Evolutionary conservation across 2,329 filamentous ascomycete species (phyloP).

Genomic region (Trichoderma guizhouense): DNA sequence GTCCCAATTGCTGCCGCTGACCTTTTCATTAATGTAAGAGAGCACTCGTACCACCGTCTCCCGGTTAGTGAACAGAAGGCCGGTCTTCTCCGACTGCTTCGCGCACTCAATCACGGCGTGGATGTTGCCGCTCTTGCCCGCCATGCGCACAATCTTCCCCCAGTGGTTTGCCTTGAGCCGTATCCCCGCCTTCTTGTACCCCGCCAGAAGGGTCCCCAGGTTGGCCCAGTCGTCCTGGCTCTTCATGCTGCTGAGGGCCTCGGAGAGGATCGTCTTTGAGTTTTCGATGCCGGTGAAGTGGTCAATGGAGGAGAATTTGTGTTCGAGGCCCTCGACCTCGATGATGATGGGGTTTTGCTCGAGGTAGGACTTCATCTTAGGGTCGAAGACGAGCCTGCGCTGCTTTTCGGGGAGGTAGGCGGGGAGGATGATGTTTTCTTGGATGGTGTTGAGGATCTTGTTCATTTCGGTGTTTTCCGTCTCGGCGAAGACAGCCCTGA

Average conservation of each 20-base stretch:
- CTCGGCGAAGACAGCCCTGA: constrained; percentile 45
- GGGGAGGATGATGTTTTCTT: constrained; percentile 60
- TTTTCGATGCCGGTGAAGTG: constrained; percentile 41
- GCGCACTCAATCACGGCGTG: constrained; percentile 49
- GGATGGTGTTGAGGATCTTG: constrained; percentile 48
- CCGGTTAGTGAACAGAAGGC: constrained; percentile 40
- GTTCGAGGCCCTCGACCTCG: constrained; percentile 54
- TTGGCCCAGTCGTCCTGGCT: constrained; percentile 51
- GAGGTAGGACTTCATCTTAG: constrained; percentile 46
- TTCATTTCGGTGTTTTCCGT: constrained; percentile 55
- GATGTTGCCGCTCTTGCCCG: constrained; percentile 40
- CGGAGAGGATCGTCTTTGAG: constrained; percentile 37
- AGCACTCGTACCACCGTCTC: constrained; percentile 37
- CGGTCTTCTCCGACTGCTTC: constrained; percentile 45
- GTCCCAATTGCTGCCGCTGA: constrained; percentile 37
- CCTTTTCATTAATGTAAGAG: constrained; percentile 34
- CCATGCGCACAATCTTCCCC: constrained; percentile 41
- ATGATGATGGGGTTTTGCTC: constrained; percentile 54
- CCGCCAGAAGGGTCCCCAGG: constrained; percentile 50
- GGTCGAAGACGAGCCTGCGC: constrained; percentile 50
- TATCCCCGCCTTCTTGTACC: constrained; percentile 43
- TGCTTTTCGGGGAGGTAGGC: constrained; percentile 53
- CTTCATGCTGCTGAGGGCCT: constrained; percentile 45
- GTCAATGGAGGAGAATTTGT: constrained; percentile 50
- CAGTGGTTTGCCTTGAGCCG: constrained; percentile 35